Evolutionary conservation across 2,329 filamentous ascomycete genomes (phyloP), one percentile per base, ranked within the genome.

Genomic region (Penicillium sp.): DNA sequence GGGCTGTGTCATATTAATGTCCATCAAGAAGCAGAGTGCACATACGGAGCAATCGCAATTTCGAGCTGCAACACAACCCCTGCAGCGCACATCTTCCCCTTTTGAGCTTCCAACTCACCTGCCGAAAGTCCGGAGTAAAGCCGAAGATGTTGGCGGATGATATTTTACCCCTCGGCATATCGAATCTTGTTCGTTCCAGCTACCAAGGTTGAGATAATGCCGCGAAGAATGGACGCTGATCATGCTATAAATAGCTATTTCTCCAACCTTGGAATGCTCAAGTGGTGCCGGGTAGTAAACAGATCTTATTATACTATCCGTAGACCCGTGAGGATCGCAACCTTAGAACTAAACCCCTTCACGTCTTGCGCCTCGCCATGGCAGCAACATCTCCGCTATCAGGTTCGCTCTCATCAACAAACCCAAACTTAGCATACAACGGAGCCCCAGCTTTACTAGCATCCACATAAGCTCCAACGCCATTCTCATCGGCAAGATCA

Each of bases 401-500:
- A 2, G 47, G 43, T 8, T 47, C 26, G 38, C 50, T 56, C 22
- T 42, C 34, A 50, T 72, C 68, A 23, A 62, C 60, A 47, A 74
- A 74, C 1, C 70, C 69, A 37, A 63, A 62, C 41, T 64, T 71
- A 47, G 60, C 44, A 47, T 74, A 74, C 35, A 74, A 31, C 8
- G 57, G 51, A 23, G 66, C 61, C 10, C 64, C 71, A 2, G 54
- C 60, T 26, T 56, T 52, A 6, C 65, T 68, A 6, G 72, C 64
- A 55, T 73, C 66, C 3, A 75, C 59, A 40, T 67, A 73, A 0
- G 60, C 63, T 3, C 62, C 58, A 9, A 72, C 44, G 5, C 63
- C 61, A 18, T 64, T 58, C 18, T 52, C 57, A 44, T 65, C 63
- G 2, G 69, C 66, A 22, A 70, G 56, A 28, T 71, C 67, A 10